A percentile compares a stretch with the other conserved stretches of the same genome.
These are phyloP conservation scores for Cicer arietinum DNA, from an alignment of 306 rosid species.

Conservation along the genomic window DNA sequence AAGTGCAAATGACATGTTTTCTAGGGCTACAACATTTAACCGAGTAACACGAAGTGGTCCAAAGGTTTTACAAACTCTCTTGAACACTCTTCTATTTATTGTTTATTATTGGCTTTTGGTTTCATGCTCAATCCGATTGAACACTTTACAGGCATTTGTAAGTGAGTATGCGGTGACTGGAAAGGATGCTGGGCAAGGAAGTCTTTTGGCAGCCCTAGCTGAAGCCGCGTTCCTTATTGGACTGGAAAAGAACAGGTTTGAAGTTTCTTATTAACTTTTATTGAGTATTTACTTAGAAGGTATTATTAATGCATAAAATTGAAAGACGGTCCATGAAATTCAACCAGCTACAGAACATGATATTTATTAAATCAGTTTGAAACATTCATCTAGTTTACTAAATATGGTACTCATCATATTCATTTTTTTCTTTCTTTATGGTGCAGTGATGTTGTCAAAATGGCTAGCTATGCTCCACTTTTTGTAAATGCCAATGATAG, in stretches of 20 bases:
- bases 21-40: conserved; percentile 64
- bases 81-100: conserved; percentile 11
- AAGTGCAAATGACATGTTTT: conserved; percentile 69
- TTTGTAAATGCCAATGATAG: conserved; percentile 78
- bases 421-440: conserved; percentile 2
- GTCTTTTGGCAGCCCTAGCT: conserved; percentile 78
- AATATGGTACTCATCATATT: conserved; percentile 39
- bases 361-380: conserved; percentile 6
- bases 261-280: conserved; percentile 17
- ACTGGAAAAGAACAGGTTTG: conserved; percentile 84
- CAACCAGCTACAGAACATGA: not conserved
- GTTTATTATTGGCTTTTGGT: conserved; percentile 27
- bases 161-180: conserved; percentile 93
- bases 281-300: not conserved
- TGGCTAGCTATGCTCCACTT: conserved; percentile 99
- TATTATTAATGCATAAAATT: conserved; percentile 15
- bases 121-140: conserved; percentile 32
- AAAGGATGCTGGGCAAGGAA: conserved; percentile 84
- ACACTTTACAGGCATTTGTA: conserved; percentile 78
- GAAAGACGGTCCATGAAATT: not conserved
- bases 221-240: conserved; percentile 96
- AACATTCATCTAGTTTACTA: conserved; percentile 40
- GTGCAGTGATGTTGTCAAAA: conserved; percentile 77
- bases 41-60: conserved; percentile 58
- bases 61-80: conserved; percentile 43